A percentile compares a stretch with the other conserved stretches of the same genome.
Evolutionary conservation across 2,329 filamentous ascomycete genomes (phyloP).

Genomic region (Ophiostoma himal-ulmi): DNA sequence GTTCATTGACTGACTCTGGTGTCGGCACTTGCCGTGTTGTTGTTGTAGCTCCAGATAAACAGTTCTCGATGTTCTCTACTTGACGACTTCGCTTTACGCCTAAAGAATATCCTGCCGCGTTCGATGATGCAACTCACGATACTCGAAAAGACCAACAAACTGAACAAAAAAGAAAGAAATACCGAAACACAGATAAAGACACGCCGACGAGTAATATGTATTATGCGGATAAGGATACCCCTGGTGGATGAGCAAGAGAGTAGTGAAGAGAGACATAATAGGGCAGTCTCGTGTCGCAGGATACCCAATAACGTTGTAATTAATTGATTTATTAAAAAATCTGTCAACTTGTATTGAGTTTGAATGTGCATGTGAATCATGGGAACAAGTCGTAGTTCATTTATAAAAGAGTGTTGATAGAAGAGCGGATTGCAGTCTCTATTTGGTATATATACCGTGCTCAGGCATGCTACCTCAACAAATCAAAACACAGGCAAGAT

Average conservation of each 20-base stretch:
- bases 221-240: not conserved
- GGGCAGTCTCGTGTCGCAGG: not conserved
- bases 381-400: no score
- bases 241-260: not conserved
- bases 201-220: not conserved
- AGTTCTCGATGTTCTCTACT: conserved; percentile 4
- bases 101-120: not conserved
- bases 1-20: conserved; percentile 10
- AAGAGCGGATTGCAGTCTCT: not conserved
- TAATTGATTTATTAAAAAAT: not conserved
- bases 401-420: not conserved
- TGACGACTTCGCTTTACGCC: not conserved
- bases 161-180: not conserved
- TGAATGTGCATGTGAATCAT: not conserved
- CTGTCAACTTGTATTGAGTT: not conserved
- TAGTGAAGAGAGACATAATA: not conserved
- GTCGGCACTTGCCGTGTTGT: conserved; percentile 5
- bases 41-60: not conserved
- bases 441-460: not conserved
- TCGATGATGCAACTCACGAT: not conserved
- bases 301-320: not conserved
- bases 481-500: conserved; percentile 25
- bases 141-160: not conserved
- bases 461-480: not conserved
- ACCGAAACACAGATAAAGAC: not conserved